A percentile compares a stretch with the other conserved stretches of the same genome.
phyloP scores from a whole-genome alignment of 257 asterid genomes.

The Cordia subcordata region DNA sequence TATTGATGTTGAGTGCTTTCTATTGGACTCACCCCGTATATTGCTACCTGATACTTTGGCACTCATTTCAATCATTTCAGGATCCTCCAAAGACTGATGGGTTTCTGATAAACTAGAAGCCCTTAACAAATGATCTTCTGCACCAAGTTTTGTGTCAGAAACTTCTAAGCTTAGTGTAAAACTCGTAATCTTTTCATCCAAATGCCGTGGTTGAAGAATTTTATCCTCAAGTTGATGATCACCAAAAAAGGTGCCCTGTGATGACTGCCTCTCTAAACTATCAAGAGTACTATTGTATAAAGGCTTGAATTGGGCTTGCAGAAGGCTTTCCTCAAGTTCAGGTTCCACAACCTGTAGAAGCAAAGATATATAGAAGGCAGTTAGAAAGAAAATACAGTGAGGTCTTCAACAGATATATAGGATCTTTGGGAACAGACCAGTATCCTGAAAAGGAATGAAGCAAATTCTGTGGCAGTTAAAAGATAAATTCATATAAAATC shows the following conservation, averaged over 20 bases:
- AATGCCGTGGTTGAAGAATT: slow-evolving; percentile 21
- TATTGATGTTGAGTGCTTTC: slow-evolving; percentile 42
- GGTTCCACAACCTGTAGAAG: slow-evolving; percentile 41
- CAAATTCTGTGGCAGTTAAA: too few relatives aligned
- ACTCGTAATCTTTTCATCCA: slow-evolving; percentile 1
- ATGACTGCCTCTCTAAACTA: slow-evolving; percentile 28
- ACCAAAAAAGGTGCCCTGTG: slow-evolving; percentile 28
- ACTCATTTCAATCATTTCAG: slow-evolving; percentile 14
- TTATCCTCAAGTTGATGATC: slow-evolving; percentile 38
- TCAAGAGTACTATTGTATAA: slow-evolving; percentile 31
- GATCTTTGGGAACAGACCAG: too few relatives aligned
- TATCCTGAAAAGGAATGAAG: too few relatives aligned
- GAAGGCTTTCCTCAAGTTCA: slow-evolving; percentile 23
- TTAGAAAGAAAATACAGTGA: too few relatives aligned
- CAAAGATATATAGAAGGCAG: too few relatives aligned
- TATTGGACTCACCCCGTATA: background rate
- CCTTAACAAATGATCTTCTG: slow-evolving; percentile 31
- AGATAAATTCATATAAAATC: too few relatives aligned
- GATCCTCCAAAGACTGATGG: slow-evolving; percentile 33
- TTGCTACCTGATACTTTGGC: too few relatives aligned
- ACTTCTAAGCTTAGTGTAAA: slow-evolving; percentile 19
- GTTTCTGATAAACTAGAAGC: slow-evolving; percentile 27
- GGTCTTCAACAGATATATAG: too few relatives aligned
- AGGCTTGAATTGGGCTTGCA: slow-evolving; percentile 3
- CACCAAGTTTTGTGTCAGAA: too few relatives aligned